Evolutionary conservation across 2,329 filamentous ascomycete species (phyloP), one percentile per base, ranked within the genome.

Genomic region (Ophiostoma ips): DNA sequence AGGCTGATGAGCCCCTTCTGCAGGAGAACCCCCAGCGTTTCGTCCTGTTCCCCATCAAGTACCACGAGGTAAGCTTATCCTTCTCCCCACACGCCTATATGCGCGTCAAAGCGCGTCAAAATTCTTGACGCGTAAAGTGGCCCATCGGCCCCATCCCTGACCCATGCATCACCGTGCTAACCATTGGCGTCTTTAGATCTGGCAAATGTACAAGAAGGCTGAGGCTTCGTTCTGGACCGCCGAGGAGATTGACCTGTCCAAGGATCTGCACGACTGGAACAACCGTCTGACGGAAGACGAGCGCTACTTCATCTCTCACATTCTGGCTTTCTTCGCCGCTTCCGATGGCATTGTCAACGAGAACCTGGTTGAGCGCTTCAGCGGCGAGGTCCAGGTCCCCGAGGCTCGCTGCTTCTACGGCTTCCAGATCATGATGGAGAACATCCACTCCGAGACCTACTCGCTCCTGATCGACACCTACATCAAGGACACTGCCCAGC

Each of bases 361-460:
- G 79, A 98, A 98, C 76, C 77, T 98, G 21, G 82, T 98, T 53
- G 89, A 96, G 79, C 87, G 92, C 56, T 98, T 98, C 81, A 94
- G 87, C 62, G 83, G 79, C 57, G 92, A 98, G 71, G 90, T 98
- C 30, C 92, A 98, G 72, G 82, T 96, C 52, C 90, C 92, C 11
- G 92, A 98, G 72, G 92, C 92, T 57, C 88, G 92, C 62, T 98
- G 92, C 81, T 98, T 98, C 78, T 98, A 98, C 69, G 92, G 92
- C 57, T 98, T 98, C 79, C 92, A 98, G 75, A 96, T 96, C 74
- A 98, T 98, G 92, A 96, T 98, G 87, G 92, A 98, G 77, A 98
- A 98, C 73, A 95, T 98, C 63, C 92, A 98, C 78, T 95, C 92
- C 15, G 92, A 98, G 75, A 98, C 92, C 50, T 98, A 98, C 79